Conservation (phyloP, 495 filamentous ascomycete species). For the Tuber melanosporum region DNA sequence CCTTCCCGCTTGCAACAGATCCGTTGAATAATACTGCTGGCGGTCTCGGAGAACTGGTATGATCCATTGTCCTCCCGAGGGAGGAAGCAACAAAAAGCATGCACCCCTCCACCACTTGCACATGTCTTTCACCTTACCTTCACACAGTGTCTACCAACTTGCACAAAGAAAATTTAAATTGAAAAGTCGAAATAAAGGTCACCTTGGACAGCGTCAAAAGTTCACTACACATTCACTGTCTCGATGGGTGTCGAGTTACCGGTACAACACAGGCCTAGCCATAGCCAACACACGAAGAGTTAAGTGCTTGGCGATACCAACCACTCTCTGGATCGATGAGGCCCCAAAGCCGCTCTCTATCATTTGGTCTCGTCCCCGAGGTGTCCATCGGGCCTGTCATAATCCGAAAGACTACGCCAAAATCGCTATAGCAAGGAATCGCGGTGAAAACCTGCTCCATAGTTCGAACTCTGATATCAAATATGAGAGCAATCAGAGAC, state of each 20-base stretch:
- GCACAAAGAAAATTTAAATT: no score
- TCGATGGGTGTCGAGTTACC: constrained; percentile 31
- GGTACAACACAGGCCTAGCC: constrained; percentile 20
- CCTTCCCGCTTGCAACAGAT: constrained; percentile 36
- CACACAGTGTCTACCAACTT: not conserved
- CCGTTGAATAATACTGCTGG: constrained; percentile 23
- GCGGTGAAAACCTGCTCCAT: constrained; percentile 23
- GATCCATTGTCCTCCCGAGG: constrained; percentile 31
- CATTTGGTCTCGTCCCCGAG: constrained; percentile 35
- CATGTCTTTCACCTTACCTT: not conserved
- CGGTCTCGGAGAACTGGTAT: constrained; percentile 19
- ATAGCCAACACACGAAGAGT: constrained; percentile 33
- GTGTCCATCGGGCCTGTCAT: constrained; percentile 27
- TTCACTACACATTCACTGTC: constrained; percentile 38
- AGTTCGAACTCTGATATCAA: constrained; percentile 22
- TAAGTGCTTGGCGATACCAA: constrained; percentile 33
- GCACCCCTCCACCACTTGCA: constrained; percentile 27
- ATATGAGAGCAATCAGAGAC: constrained; percentile 9
- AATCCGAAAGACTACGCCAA: constrained; percentile 14
- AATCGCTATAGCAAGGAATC: constrained; percentile 33
- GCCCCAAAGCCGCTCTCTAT: constrained; percentile 27
- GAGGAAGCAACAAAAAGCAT: constrained; percentile 32
- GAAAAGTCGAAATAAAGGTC: constrained; percentile 14
- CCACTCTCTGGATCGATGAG: constrained; percentile 35
- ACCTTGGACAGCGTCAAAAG: constrained; percentile 13